A percentile compares a stretch with the other conserved stretches of the same genome.
phyloP scores from a whole-genome alignment of 495 filamentous ascomycete species.

The Xylaria acuta region DNA sequence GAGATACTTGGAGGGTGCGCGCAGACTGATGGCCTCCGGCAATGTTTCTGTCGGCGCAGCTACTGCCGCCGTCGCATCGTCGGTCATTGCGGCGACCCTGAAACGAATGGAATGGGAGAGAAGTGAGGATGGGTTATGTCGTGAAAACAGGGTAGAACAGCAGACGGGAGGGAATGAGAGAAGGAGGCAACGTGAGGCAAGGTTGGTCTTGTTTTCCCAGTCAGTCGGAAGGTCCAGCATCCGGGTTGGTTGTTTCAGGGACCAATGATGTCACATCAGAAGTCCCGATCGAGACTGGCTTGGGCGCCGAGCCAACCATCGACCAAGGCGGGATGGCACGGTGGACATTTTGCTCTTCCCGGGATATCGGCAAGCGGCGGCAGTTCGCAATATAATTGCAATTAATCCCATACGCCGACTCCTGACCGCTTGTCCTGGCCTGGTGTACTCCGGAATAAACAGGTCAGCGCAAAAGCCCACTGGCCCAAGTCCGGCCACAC shows the following conservation, averaged over 20 bases:
- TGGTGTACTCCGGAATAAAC: background rate
- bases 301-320: conserved; percentile 2
- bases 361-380: conserved; percentile 11
- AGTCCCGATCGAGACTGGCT: background rate
- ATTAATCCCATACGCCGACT: conserved; percentile 1
- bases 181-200: background rate
- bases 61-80: conserved; percentile 17
- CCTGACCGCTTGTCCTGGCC: conserved; percentile 12
- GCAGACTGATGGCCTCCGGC: conserved; percentile 40
- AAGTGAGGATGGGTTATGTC: background rate
- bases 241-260: conserved; percentile 12
- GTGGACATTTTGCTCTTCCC: background rate
- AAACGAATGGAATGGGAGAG: background rate
- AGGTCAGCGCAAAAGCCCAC: background rate
- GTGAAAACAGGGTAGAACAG: background rate
- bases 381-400: conserved; percentile 13
- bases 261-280: conserved; percentile 20
- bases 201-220: background rate
- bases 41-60: conserved; percentile 11
- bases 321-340: background rate
- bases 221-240: conserved; percentile 16
- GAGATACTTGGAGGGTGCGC: conserved; percentile 54
- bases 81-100: conserved; percentile 27
- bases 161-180: background rate
- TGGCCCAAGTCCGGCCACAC: background rate